phyloP scores from a whole-genome alignment of 2,329 filamentous ascomycete species.

The Diaporthe sp. region DNA sequence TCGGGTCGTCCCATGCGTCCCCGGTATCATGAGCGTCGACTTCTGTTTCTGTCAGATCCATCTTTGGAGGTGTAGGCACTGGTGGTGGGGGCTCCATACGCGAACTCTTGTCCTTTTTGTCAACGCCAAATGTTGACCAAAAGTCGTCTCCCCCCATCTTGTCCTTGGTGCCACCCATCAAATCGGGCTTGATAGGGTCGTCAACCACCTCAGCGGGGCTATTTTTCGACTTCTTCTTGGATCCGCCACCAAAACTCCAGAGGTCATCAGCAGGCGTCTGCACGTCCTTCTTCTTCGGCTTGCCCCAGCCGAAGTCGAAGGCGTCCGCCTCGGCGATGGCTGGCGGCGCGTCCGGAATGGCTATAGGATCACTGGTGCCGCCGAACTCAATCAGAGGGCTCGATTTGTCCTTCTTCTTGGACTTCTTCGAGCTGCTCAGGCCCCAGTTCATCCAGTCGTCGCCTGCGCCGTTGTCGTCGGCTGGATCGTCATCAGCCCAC shows the following conservation, averaged over 20 bases:
- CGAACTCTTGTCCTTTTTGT: conserved; percentile 59
- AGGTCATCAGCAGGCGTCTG: conserved; percentile 57
- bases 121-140: conserved; percentile 59
- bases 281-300: conserved; percentile 48
- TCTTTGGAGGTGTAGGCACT: conserved; percentile 62
- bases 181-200: conserved; percentile 61
- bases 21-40: conserved; percentile 49
- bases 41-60: conserved; percentile 61
- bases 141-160: conserved; percentile 50
- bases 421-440: conserved; percentile 56
- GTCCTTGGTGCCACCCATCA: conserved; percentile 59
- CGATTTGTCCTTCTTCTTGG: conserved; percentile 51
- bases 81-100: conserved; percentile 59
- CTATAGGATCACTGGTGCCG: conserved; percentile 41
- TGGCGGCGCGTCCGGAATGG: conserved; percentile 24
- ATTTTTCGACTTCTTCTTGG: conserved; percentile 69
- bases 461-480: conserved; percentile 8
- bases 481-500: conserved; percentile 40
- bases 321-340: conserved; percentile 45
- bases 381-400: conserved; percentile 39
- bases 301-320: conserved; percentile 50
- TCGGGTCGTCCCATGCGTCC: conserved; percentile 53
- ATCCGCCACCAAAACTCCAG: conserved; percentile 53
- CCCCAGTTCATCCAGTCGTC: conserved; percentile 42
- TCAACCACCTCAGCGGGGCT: conserved; percentile 60